These are phyloP conservation scores for Saitozyma sp. DNA, from an alignment of 768 basidiomycete genomes.

Conservation along the genomic window DNA sequence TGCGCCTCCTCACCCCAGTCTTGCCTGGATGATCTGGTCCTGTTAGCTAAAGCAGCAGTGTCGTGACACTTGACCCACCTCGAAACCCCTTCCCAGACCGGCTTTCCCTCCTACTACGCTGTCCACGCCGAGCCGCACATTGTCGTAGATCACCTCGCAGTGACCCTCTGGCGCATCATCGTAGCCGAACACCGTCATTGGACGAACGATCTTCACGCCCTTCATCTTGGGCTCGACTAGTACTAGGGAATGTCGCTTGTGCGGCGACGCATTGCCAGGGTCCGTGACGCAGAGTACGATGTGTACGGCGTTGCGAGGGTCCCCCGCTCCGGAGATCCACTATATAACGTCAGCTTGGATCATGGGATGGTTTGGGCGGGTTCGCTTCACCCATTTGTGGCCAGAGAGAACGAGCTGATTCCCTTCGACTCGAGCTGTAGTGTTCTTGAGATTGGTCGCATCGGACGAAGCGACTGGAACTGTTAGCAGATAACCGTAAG, in stretches of 20 bases:
- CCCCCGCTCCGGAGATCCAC: conserved; percentile 98
- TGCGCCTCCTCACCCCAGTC: conserved; percentile 30
- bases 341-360: conserved; percentile 43
- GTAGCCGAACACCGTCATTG: conserved; percentile 90
- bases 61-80: conserved; percentile 56
- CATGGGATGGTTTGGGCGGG: neutral
- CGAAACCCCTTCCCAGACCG: conserved; percentile 94
- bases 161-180: conserved; percentile 97
- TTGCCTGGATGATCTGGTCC: conserved; percentile 38
- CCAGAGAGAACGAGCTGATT: conserved; percentile 92
- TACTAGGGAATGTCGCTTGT: conserved; percentile 89
- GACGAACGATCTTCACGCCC: conserved; percentile 85
- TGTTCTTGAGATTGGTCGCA: conserved; percentile 78
- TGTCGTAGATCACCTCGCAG: conserved; percentile 90
- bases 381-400: conserved; percentile 78
- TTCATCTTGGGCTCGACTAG: conserved; percentile 85
- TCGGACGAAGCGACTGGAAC: conserved; percentile 81
- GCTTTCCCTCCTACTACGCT: conserved; percentile 61
- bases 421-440: conserved; percentile 77
- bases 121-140: conserved; percentile 87
- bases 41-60: neutral
- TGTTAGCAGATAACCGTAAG: too few relatives aligned
- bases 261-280: conserved; percentile 70
- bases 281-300: conserved; percentile 85
- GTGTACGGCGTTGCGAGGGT: conserved; percentile 83